phyloP scores from a whole-genome alignment of 305 asterid genomes.

The Plantago lanceolata region DNA sequence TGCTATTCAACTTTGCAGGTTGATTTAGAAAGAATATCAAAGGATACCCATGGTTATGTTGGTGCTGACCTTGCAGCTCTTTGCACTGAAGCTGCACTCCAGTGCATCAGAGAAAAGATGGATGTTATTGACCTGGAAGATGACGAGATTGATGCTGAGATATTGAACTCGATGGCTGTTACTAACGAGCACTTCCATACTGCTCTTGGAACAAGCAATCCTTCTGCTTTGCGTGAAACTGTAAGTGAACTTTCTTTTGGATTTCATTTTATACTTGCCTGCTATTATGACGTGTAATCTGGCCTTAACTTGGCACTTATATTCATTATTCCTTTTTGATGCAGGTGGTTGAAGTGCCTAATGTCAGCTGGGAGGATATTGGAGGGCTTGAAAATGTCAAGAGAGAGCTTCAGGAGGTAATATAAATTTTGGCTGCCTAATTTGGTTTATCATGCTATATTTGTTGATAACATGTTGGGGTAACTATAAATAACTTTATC shows the following conservation, averaged over 20 bases:
- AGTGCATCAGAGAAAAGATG: slow-evolving; percentile 65
- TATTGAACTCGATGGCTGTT: slow-evolving; percentile 60
- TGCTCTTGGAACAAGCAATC: slow-evolving; percentile 58
- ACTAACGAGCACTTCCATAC: slow-evolving; percentile 57
- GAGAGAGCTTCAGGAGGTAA: slow-evolving; percentile 70
- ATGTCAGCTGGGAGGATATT: slow-evolving; percentile 55
- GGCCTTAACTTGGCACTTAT: not conserved
- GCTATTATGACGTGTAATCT: not conserved
- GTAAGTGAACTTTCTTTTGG: slow-evolving; percentile 32
- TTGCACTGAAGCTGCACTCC: slow-evolving; percentile 63
- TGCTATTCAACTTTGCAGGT: slow-evolving; percentile 30
- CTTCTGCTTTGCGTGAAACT: slow-evolving; percentile 55
- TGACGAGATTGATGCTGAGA: slow-evolving; percentile 59
- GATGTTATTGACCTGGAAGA: slow-evolving; percentile 63
- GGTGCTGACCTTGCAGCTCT: slow-evolving; percentile 72
- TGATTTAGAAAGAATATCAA: slow-evolving; percentile 50
- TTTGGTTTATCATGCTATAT: slow-evolving; percentile 3
- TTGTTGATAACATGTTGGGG: not conserved
- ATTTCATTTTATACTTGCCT: not conserved
- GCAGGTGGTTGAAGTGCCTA: slow-evolving; percentile 64
- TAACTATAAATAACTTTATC: slow-evolving; percentile 2
- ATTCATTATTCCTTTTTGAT: not conserved
- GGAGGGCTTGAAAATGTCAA: slow-evolving; percentile 64
- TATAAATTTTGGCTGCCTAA: slow-evolving; percentile 6
- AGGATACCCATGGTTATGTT: slow-evolving; percentile 59